These are phyloP conservation scores for Globisporangium cystogenes DNA, from an alignment of 352 stramenopile genomes.

Conservation along the genomic window DNA sequence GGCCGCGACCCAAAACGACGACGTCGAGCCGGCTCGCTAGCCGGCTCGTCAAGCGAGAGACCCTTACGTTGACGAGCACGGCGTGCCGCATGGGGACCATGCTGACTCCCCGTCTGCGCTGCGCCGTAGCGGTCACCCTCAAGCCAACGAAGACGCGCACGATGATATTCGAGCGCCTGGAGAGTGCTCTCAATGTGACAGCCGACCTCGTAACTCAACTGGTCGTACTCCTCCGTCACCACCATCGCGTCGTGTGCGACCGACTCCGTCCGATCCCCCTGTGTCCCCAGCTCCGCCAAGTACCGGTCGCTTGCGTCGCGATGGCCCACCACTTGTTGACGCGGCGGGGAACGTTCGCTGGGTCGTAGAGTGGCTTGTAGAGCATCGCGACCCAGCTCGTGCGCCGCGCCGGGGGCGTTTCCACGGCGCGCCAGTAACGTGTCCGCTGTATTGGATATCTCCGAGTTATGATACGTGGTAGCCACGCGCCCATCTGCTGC, in stretches of 20 bases:
- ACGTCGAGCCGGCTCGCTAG: neutral
- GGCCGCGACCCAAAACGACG: neutral
- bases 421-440: neutral
- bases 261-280: no score
- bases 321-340: conserved; percentile 7
- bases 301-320: neutral
- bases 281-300: neutral
- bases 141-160: neutral
- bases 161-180: no score
- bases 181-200: no score
- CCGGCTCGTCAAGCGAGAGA: neutral
- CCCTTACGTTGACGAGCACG: neutral
- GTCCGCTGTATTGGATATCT: neutral
- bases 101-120: neutral
- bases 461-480: no score
- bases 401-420: neutral
- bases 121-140: neutral
- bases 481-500: no score
- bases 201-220: no score
- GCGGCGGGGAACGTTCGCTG: conserved; percentile 1
- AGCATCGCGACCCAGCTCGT: conserved; percentile 3
- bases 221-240: no score
- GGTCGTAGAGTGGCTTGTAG: conserved; percentile 11
- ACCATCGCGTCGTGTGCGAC: no score
- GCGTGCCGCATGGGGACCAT: neutral